Base-by-base conservation (phyloP, 345 rosid genomes). In the Euphorbia peplus region DNA sequence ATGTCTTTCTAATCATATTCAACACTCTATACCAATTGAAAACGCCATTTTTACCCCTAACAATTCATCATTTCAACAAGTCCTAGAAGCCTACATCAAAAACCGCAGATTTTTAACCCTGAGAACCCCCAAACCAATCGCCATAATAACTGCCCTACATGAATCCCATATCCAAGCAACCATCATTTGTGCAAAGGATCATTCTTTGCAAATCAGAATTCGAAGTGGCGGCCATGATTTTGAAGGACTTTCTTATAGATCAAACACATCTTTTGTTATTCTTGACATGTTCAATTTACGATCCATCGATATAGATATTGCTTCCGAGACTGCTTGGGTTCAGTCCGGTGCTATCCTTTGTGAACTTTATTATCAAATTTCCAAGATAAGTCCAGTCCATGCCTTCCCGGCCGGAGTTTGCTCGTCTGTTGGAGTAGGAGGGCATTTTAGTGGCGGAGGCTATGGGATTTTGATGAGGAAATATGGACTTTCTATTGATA, bases 281-380 rank as follows among this genome's bases (percentile, higher is more conserved):
- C n/a, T 47, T 16, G 52, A 47, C 52, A 47, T 47, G 52, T 47
- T 47, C 52, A 47, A 47, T 47, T n/a, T 47, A n/a, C n/a, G 52
- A 47, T 47, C 52, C 18, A n/a, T 47, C 1, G 18, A 5, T 47
- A 15, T 47, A 4, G 52, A 47, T 47, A 47, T 47, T 13, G 52
- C 16, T 0, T 18, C 16, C 18, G 52, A 15, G 18, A 47, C 19
- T 16, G 52, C 19, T 47, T 47, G 52, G 52, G 52, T 47, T 5
- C 19, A 47, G 18, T 47, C 52, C 18, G 52, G 52, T 47, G 52
- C 52, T 47, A 47, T n/a, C 4, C 19, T 47, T 14, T n/a, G 52
- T 47, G 52, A 47, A 15, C 19, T 47, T 16, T 47, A 47, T 16
- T 47, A 47, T 14, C 4, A n/a, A n/a, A 47, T 15, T 47, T 18